Percentiles rank a stretch among this genome's conserved stretches.
Evolutionary conservation across 2,329 filamentous ascomycete species (phyloP).

Genomic region (Aspergillus quadricinctus): DNA sequence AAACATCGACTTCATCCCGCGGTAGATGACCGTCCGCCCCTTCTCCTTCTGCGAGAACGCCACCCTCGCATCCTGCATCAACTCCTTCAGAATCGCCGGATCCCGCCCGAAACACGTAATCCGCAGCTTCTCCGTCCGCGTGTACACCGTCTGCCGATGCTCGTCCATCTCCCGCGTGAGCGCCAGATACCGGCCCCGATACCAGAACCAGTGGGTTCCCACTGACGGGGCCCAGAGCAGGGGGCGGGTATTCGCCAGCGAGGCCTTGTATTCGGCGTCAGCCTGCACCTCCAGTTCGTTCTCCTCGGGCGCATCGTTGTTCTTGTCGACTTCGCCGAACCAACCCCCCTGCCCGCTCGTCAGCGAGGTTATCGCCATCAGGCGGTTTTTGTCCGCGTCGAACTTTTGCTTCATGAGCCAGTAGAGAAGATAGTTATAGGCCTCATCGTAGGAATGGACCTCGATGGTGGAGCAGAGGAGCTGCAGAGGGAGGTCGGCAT

Average conservation of each 20-base stretch:
- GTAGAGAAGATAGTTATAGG: slow-evolving; percentile 5
- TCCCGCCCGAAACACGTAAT: slow-evolving; percentile 4
- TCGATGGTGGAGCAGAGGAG: slow-evolving; percentile 4
- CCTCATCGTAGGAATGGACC: slow-evolving; percentile 4
- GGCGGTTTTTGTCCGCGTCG: neutral
- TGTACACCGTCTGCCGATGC: neutral
- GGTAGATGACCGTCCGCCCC: slow-evolving; percentile 5
- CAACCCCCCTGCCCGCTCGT: neutral
- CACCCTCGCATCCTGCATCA: slow-evolving; percentile 4
- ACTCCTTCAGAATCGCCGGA: neutral
- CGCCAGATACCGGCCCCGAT: slow-evolving; percentile 1
- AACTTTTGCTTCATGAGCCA: slow-evolving; percentile 4
- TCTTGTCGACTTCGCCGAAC: neutral
- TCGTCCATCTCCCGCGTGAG: slow-evolving; percentile 3
- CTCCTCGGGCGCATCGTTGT: neutral
- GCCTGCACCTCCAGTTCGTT: neutral
- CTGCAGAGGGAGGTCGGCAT: neutral
- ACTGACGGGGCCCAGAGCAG: slow-evolving; percentile 3
- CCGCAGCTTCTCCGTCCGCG: slow-evolving; percentile 2
- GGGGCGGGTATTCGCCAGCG: slow-evolving; percentile 4
- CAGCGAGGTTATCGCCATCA: neutral
- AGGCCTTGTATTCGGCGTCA: slow-evolving; percentile 2
- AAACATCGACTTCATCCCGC: neutral
- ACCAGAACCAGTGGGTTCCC: slow-evolving; percentile 3
- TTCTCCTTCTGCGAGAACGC: slow-evolving; percentile 6